A percentile compares a stretch with the other conserved stretches of the same genome.
Conservation (phyloP, 306 rosid species). For the Hippophae tibetana region DNA sequence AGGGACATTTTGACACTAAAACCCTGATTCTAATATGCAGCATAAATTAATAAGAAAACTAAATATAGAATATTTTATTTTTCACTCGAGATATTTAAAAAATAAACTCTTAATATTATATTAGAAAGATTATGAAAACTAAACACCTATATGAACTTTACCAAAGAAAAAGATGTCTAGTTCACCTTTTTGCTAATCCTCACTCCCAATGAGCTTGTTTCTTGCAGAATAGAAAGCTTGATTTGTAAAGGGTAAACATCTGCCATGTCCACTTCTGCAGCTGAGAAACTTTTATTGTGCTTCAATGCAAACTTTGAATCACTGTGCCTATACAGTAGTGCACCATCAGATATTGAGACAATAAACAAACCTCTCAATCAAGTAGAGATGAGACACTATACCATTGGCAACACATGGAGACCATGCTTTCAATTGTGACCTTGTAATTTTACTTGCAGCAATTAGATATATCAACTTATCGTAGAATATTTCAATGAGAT, state of each 20-base stretch:
- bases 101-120: too few species aligned
- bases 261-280: conserved; percentile 59
- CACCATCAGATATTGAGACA: conserved; percentile 18
- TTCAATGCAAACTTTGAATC: conserved; percentile 52
- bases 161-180: conserved; percentile 4
- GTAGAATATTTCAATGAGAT: too few species aligned
- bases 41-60: too few species aligned
- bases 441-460: too few species aligned
- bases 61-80: too few species aligned
- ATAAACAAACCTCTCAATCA: conserved; percentile 10
- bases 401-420: conserved; percentile 1
- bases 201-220: conserved; percentile 65
- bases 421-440: not conserved
- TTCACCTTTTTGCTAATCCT: conserved; percentile 88
- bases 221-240: conserved; percentile 66
- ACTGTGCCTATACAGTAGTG: conserved; percentile 60
- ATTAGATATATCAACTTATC: too few species aligned
- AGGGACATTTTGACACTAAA: too few species aligned
- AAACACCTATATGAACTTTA: not conserved
- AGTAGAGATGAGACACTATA: not conserved
- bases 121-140: too few species aligned
- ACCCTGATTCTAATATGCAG: too few species aligned
- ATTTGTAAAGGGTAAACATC: conserved; percentile 96
- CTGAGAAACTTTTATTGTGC: conserved; percentile 62
- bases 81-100: too few species aligned